phyloP scores from a whole-genome alignment of 1,284 basidiomycete genomes.

The Tylopilus orsonianus region DNA sequence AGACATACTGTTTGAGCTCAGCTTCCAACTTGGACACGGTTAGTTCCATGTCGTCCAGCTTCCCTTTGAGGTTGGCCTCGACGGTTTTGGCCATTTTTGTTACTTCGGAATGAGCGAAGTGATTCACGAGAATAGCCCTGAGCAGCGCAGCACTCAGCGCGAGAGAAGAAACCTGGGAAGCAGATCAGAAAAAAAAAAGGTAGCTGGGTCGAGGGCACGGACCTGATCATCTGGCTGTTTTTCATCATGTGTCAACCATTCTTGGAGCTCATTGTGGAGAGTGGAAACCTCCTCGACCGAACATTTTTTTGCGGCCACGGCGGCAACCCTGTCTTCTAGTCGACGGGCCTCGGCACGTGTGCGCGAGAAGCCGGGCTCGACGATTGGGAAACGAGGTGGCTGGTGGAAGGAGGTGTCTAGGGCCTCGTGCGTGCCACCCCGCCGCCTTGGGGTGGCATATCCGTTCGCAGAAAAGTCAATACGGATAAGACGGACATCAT shows the following conservation, averaged over 20 bases:
- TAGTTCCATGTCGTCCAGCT: slow-evolving; percentile 62
- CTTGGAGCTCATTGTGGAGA: slow-evolving; percentile 71
- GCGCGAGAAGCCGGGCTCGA: slow-evolving; percentile 40
- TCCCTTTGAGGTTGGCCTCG: slow-evolving; percentile 59
- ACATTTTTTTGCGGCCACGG: slow-evolving; percentile 79
- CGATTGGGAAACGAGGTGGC: slow-evolving; percentile 43
- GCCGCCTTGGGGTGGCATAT: slow-evolving; percentile 59
- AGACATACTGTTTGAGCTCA: slow-evolving; percentile 67
- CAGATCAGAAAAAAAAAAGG: slow-evolving; percentile 17
- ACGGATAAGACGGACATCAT: slow-evolving; percentile 70
- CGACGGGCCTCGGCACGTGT: slow-evolving; percentile 58
- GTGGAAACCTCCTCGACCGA: slow-evolving; percentile 77
- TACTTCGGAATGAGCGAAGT: slow-evolving; percentile 71
- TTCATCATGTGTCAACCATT: slow-evolving; percentile 61
- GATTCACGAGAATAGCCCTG: slow-evolving; percentile 78
- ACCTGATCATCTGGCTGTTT: slow-evolving; percentile 61
- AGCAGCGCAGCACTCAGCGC: slow-evolving; percentile 66
- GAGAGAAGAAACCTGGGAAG: slow-evolving; percentile 56
- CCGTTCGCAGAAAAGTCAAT: slow-evolving; percentile 68
- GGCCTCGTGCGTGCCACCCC: slow-evolving; percentile 47
- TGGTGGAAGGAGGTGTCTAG: slow-evolving; percentile 46
- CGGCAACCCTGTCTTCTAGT: slow-evolving; percentile 73
- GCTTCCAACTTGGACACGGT: slow-evolving; percentile 58
- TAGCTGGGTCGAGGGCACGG: slow-evolving; percentile 38
- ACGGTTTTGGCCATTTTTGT: slow-evolving; percentile 59